phyloP scores from a whole-genome alignment of 768 basidiomycete genomes.

The Dictyophora rubrovolvata region DNA sequence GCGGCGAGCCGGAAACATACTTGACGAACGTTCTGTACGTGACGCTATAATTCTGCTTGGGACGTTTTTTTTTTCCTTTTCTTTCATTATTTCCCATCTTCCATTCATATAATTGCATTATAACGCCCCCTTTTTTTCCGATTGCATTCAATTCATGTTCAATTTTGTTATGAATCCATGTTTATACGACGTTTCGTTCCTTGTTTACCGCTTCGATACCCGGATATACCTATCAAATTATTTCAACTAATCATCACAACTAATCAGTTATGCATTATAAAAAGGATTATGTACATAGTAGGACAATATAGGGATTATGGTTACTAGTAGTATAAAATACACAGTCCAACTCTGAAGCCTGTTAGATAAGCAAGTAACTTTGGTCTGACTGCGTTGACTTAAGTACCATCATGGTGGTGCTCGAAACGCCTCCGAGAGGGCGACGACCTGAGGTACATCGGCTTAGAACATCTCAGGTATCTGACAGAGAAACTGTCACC shows the following conservation, averaged over 20 bases:
- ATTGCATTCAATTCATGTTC: not conserved
- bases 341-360: too few relatives aligned
- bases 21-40: slow-evolving; percentile 42
- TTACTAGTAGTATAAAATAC: too few relatives aligned
- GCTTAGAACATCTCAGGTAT: not conserved
- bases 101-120: not conserved
- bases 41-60: not conserved
- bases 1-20: slow-evolving; percentile 50
- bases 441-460: not conserved
- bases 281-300: not conserved
- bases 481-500: not conserved
- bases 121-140: not conserved
- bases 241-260: too few relatives aligned
- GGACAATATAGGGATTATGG: too few relatives aligned
- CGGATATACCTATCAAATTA: not conserved
- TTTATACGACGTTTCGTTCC: not conserved
- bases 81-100: not conserved
- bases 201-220: not conserved
- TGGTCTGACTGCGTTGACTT: not conserved
- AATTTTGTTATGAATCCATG: too few relatives aligned
- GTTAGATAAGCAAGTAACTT: not conserved
- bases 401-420: not conserved
- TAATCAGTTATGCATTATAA: not conserved
- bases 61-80: not conserved
- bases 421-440: slow-evolving; percentile 4